phyloP scores from a whole-genome alignment of 495 filamentous ascomycete species.

The Neurospora tetraspora region DNA sequence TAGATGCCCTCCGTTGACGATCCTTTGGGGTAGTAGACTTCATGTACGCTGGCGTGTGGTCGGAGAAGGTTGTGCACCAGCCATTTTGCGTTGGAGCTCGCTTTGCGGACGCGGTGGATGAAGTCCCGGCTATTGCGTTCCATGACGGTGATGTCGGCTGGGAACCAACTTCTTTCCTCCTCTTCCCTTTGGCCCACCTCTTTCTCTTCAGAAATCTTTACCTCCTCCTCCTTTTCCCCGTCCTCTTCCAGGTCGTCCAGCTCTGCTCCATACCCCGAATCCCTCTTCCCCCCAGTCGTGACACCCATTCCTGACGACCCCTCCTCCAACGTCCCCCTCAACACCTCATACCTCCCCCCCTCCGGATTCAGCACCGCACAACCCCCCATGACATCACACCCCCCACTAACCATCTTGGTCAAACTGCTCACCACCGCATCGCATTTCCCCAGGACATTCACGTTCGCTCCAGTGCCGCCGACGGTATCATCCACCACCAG shows the following conservation, averaged over 20 bases:
- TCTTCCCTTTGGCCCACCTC: too few relatives aligned
- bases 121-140: slow-evolving; percentile 16
- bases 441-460: slow-evolving; percentile 6
- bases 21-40: slow-evolving; percentile 17
- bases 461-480: slow-evolving; percentile 6
- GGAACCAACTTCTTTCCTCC: slow-evolving; percentile 9
- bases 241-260: too few relatives aligned
- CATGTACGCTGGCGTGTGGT: background rate
- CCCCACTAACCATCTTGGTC: slow-evolving; percentile 21
- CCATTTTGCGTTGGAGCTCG: slow-evolving; percentile 6
- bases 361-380: background rate
- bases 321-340: background rate
- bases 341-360: background rate
- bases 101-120: background rate
- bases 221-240: background rate
- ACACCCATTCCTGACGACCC: too few relatives aligned
- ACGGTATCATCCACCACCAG: slow-evolving; percentile 22
- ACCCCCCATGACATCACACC: slow-evolving; percentile 22
- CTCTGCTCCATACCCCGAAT: too few relatives aligned
- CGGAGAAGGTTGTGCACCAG: slow-evolving; percentile 1
- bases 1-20: slow-evolving; percentile 7
- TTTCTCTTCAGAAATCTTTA: too few relatives aligned
- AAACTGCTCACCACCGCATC: slow-evolving; percentile 18
- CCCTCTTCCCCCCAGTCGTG: too few relatives aligned
- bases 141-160: slow-evolving; percentile 11